Evolutionary conservation across 192 early-diverging fungal genomes (phyloP), one percentile per base, ranked within the genome.

Genomic region (Backusella westeae): DNA sequence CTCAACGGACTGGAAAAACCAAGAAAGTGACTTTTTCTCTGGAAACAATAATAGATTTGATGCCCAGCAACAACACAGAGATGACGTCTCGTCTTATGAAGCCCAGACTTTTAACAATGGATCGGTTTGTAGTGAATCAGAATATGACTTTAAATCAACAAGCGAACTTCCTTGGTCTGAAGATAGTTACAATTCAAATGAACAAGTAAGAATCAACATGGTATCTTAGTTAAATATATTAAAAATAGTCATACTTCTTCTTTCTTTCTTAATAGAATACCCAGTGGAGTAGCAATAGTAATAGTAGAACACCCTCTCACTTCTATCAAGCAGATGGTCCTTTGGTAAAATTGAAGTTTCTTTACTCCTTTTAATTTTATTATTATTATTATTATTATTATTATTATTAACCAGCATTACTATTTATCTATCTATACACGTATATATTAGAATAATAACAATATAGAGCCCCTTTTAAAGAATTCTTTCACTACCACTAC

Each of bases 391-490:
- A 29, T 29, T 29, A 29, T 63, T 23, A 63, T 29, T 29, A 53
- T 39, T 32, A 32, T 39, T 39, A 39, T 63, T 63, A 63, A 63
- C 46, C 46, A 49, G 19, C 46, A 63, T 32, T 63, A 32, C 32
- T 32, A 32, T 26, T 29, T 63, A 0, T 32, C 0, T 32, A 32
- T 32, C 32, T 3, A 32, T 32, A 32, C 32, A 32, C 32, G 2
- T 63, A 63, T 56, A 8, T 23, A 63, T 9, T 63, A 63, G 56
- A 63, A 63, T 32, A 56, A 63, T 67, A 34, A 26, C 56, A 63
- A 63, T 26, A 63, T 63, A 26, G 56, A 63, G 73, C 77, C 3
- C 75, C 87, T 4, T 85, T 83, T 46, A 85, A 83, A 76, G 77
- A 5, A 49, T 49, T 49, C 15, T n/a, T 49, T 49, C 6, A 49